Conservation (phyloP, 2,329 filamentous ascomycete species). For the Fusarium sp. region DNA sequence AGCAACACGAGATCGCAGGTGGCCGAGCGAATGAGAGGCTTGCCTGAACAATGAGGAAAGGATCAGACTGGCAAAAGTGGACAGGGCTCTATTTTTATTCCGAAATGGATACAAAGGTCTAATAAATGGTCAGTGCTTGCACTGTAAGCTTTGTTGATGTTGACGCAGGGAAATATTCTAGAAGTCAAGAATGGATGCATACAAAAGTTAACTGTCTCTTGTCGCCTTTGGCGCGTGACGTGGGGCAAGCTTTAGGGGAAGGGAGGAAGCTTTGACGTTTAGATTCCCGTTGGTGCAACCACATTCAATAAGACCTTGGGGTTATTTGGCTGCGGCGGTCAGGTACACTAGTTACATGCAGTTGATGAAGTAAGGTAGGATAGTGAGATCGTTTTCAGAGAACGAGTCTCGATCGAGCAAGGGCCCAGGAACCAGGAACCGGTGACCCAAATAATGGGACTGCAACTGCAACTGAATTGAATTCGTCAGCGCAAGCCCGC, state of each 20-base stretch:
- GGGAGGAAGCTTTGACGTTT: conserved; percentile 42
- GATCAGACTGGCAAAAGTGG: conserved; percentile 18
- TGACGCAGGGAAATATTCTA: conserved; percentile 40
- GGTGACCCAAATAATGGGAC: conserved; percentile 15
- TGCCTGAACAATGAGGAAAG: conserved; percentile 15
- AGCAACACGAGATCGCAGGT: conserved; percentile 34
- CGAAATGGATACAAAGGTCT: conserved; percentile 4
- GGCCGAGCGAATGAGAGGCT: conserved; percentile 23
- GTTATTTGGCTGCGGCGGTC: conserved; percentile 2
- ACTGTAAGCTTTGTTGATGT: conserved; percentile 1
- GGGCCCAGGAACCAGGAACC: conserved; percentile 38
- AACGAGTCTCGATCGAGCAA: conserved; percentile 29
- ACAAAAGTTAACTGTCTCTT: conserved; percentile 24
- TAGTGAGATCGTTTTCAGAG: neutral
- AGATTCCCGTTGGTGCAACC: conserved; percentile 28
- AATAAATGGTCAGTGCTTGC: conserved; percentile 7
- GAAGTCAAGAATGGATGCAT: conserved; percentile 29
- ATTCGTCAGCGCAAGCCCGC: conserved; percentile 28
- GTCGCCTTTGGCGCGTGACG: conserved; percentile 31
- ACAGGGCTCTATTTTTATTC: conserved; percentile 27
- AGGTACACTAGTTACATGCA: conserved; percentile 3
- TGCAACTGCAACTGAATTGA: conserved; percentile 17
- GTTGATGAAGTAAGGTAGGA: neutral
- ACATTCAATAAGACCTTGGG: conserved; percentile 14
- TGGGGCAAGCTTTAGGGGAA: conserved; percentile 35